These are phyloP conservation scores for Rhizopus delemar DNA, from an alignment of 371 early-diverging fungal genomes.

Conservation along the genomic window DNA sequence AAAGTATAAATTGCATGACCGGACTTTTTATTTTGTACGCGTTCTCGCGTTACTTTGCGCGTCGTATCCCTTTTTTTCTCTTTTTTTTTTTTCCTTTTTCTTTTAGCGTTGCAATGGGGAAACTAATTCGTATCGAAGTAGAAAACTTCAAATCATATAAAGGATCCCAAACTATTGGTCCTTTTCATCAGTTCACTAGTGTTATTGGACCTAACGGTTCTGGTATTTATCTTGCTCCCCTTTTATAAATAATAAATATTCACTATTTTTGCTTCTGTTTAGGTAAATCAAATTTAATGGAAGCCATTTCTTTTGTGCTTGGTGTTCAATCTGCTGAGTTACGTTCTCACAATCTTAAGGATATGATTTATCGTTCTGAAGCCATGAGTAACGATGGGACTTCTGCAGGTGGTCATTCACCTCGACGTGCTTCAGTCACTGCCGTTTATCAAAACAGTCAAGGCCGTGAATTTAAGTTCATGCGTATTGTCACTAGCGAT, in stretches of 20 bases:
- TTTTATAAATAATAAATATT: not conserved
- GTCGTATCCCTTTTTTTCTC: not conserved
- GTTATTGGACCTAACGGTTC: constrained; percentile 99
- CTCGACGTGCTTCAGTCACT: constrained; percentile 72
- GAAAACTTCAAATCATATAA: constrained; percentile 99
- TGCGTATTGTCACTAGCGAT: constrained; percentile 65
- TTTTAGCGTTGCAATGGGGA: constrained; percentile 60
- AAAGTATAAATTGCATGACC: constrained; percentile 8
- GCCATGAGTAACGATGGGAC: constrained; percentile 34
- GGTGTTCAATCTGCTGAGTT: constrained; percentile 89
- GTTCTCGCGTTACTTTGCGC: constrained; percentile 13
- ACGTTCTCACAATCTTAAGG: constrained; percentile 84
- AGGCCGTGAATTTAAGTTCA: constrained; percentile 60
- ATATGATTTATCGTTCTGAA: constrained; percentile 87
- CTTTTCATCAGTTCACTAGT: constrained; percentile 95
- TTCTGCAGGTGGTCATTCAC: constrained; percentile 31
- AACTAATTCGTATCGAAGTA: constrained; percentile 88
- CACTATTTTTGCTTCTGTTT: not conserved
- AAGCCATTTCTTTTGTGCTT: constrained; percentile 98
- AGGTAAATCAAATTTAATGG: constrained; percentile 99
- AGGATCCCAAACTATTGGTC: constrained; percentile 91
- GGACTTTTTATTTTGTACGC: constrained; percentile 4
- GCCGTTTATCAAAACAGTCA: constrained; percentile 75
- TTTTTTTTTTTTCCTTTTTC: constrained; percentile 6
- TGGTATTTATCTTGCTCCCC: constrained; percentile 51